phyloP scores from a whole-genome alignment of 805 yeast species.

The Candida corydali region DNA sequence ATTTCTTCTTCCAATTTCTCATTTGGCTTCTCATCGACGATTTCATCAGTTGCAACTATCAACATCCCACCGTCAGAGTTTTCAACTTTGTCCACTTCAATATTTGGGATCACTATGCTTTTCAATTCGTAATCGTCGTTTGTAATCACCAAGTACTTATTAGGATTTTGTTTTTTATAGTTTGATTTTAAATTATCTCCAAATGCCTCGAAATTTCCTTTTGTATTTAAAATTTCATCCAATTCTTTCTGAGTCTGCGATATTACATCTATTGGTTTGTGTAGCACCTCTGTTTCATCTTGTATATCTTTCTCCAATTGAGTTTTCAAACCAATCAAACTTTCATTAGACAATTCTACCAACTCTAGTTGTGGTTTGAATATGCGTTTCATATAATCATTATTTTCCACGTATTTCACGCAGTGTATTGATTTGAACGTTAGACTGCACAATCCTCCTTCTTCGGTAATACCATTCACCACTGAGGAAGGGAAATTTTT shows the following conservation, averaged over 20 bases:
- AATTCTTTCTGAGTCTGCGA: conserved; percentile 4
- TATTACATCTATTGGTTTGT: neutral
- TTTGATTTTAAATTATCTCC: conserved; percentile 13
- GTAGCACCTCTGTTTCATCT: conserved; percentile 7
- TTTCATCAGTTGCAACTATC: neutral
- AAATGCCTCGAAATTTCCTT: conserved; percentile 13
- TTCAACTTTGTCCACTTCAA: conserved; percentile 18
- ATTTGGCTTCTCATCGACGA: neutral
- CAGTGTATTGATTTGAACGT: conserved; percentile 39
- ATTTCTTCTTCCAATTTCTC: conserved; percentile 3
- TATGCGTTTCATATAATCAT: conserved; percentile 27
- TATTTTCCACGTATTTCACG: conserved; percentile 31
- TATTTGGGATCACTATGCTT: conserved; percentile 10
- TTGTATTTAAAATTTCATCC: conserved; percentile 13
- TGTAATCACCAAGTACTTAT: conserved; percentile 14
- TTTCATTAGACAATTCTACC: conserved; percentile 11
- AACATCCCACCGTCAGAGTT: conserved; percentile 14
- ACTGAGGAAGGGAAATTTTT: conserved; percentile 27
- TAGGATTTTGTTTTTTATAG: conserved; percentile 14
- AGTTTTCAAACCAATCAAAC: conserved; percentile 13
- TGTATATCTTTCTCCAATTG: conserved; percentile 20
- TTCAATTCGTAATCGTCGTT: conserved; percentile 11
- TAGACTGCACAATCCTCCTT: conserved; percentile 38
- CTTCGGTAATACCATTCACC: conserved; percentile 35
- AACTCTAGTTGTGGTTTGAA: conserved; percentile 13